phyloP scores from a whole-genome alignment of 371 early-diverging fungal genomes.

The Mucor velutinosus region DNA sequence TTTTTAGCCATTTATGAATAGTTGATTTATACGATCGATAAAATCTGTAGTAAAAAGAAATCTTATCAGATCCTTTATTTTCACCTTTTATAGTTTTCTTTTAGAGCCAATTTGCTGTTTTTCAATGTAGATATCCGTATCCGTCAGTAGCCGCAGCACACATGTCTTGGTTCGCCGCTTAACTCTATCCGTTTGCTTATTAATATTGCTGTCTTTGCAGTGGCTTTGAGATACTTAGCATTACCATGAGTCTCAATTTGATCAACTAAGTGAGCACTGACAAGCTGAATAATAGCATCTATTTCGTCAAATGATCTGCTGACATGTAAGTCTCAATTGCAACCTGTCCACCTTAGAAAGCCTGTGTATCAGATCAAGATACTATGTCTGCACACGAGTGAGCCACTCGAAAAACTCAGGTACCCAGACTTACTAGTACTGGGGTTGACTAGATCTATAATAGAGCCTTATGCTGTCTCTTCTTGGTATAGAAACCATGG shows the following conservation, averaged over 20 bases:
- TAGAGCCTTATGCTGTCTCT: too few species aligned
- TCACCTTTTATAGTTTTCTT: background rate
- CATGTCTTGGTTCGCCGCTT: background rate
- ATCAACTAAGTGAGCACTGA: background rate
- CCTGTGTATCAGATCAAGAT: too few species aligned
- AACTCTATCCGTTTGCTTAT: background rate
- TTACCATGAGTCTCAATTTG: background rate
- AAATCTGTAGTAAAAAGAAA: background rate
- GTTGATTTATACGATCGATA: background rate
- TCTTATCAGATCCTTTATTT: slow-evolving; percentile 14
- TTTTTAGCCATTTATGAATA: slow-evolving; percentile 43
- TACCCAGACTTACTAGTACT: too few species aligned
- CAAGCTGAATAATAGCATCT: background rate
- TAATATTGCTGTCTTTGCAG: background rate
- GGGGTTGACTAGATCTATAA: too few species aligned
- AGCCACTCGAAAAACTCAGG: too few species aligned
- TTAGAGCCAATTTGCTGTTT: background rate
- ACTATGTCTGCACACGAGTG: too few species aligned
- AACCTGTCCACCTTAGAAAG: too few species aligned
- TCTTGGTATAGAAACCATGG: too few species aligned
- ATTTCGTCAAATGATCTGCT: background rate
- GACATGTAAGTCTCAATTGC: background rate
- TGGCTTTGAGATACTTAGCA: background rate
- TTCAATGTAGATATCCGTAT: background rate
- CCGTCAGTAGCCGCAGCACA: background rate